Evolutionary conservation across 768 basidiomycete genomes (phyloP).

Genomic region (Psilocybe subaeruginosa): DNA sequence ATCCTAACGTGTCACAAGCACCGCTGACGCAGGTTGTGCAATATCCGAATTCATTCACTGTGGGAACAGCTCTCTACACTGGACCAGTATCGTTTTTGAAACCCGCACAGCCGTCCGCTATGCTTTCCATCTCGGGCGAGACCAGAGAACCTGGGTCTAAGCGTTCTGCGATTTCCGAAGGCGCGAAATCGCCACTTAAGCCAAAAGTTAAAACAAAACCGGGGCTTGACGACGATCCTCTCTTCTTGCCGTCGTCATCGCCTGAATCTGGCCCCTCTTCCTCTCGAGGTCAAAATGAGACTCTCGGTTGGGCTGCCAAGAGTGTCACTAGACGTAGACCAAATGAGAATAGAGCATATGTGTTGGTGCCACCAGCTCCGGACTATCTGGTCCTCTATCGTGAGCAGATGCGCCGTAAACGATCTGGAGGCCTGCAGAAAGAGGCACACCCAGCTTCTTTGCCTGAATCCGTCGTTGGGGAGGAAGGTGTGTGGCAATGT

Average conservation of each 20-base stretch:
- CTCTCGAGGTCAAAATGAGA: background rate
- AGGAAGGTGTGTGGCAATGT: constrained; percentile 26
- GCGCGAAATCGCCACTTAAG: too few relatives aligned
- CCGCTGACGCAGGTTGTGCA: too few relatives aligned
- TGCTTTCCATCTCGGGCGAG: too few relatives aligned
- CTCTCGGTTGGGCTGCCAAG: background rate
- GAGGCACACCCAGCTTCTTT: background rate
- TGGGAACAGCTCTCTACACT: too few relatives aligned
- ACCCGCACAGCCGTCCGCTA: too few relatives aligned
- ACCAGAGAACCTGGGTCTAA: too few relatives aligned
- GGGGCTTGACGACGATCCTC: constrained; percentile 32
- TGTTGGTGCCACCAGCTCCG: constrained; percentile 36
- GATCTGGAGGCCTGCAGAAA: constrained; percentile 1
- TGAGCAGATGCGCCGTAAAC: background rate
- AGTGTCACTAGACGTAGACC: background rate
- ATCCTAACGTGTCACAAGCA: too few relatives aligned
- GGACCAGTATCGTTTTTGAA: too few relatives aligned
- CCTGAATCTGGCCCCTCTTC: constrained; percentile 1
- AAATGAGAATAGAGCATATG: constrained; percentile 21
- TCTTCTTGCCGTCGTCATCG: constrained; percentile 52
- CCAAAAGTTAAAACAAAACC: too few relatives aligned
- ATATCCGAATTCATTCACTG: too few relatives aligned
- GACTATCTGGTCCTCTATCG: constrained; percentile 25
- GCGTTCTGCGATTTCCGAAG: too few relatives aligned
- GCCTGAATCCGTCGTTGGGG: constrained; percentile 14